These are phyloP conservation scores for Mucor velutinosus DNA, from an alignment of 371 early-diverging fungal genomes.

Conservation along the genomic window DNA sequence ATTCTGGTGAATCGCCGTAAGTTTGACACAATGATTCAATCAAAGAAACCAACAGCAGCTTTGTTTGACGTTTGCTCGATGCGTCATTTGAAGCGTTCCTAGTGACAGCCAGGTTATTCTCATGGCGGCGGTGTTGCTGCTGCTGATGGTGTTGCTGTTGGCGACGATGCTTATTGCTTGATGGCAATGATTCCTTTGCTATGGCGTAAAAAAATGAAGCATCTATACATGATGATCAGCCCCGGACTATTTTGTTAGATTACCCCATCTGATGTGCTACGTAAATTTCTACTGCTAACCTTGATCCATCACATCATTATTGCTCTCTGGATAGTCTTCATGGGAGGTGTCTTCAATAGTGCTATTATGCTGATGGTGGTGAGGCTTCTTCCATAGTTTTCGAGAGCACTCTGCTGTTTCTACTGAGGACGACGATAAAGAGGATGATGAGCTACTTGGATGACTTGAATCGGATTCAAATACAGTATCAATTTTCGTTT, in stretches of 20 bases:
- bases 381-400: slow-evolving; percentile 26
- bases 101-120: not conserved
- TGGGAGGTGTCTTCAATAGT: not conserved
- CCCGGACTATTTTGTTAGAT: not conserved
- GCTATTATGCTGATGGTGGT: not conserved
- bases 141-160: not conserved
- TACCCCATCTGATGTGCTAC: not conserved
- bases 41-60: slow-evolving; percentile 71
- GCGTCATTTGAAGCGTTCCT: slow-evolving; percentile 14
- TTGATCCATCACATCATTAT: not conserved
- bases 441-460: slow-evolving; percentile 1
- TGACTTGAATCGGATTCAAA: slow-evolving; percentile 10
- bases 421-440: slow-evolving; percentile 3
- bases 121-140: not conserved
- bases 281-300: not conserved
- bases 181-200: not conserved
- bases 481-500: slow-evolving; percentile 1
- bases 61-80: slow-evolving; percentile 65
- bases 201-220: not conserved
- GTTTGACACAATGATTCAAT: slow-evolving; percentile 85
- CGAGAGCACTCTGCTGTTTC: slow-evolving; percentile 15
- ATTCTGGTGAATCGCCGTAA: slow-evolving; percentile 80
- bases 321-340: slow-evolving; percentile 7
- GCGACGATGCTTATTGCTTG: not conserved
- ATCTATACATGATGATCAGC: not conserved